Evolutionary conservation across 768 basidiomycete genomes (phyloP).

Genomic region (Leccinum subtestaceum): DNA sequence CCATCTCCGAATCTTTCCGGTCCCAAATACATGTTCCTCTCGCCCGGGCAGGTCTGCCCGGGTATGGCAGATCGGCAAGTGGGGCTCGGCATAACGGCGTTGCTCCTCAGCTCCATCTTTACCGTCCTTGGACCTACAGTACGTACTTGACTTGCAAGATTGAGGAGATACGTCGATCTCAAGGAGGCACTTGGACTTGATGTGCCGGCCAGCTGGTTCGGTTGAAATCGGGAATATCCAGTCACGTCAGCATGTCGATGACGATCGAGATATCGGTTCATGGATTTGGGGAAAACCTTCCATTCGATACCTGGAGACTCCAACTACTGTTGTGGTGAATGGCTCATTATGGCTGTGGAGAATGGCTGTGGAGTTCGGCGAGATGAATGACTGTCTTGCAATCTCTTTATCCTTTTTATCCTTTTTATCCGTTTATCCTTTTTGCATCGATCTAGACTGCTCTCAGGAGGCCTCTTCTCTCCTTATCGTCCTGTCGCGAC

Average conservation of each 20-base stretch:
- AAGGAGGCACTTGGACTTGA: neutral
- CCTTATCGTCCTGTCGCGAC: neutral
- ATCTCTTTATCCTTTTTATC: neutral
- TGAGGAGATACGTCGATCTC: neutral
- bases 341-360: neutral
- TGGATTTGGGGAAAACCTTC: neutral
- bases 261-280: neutral
- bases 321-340: neutral
- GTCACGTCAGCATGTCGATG: neutral
- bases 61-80: constrained; percentile 7
- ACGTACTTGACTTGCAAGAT: neutral
- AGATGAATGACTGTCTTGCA: neutral
- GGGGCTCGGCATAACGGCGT: constrained; percentile 12
- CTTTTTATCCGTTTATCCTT: neutral
- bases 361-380: neutral
- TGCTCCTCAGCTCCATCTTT: neutral
- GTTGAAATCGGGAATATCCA: neutral
- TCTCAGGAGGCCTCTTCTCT: neutral
- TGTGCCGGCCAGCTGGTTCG: neutral
- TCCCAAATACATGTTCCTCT: constrained; percentile 2
- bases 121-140: neutral
- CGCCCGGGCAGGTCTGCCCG: neutral
- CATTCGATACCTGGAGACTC: neutral
- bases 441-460: neutral
- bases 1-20: constrained; percentile 9